A percentile compares a stretch with the other conserved stretches of the same genome.
phyloP scores from a whole-genome alignment of 2,329 filamentous ascomycete species.

The Scytalidium lignicola region DNA sequence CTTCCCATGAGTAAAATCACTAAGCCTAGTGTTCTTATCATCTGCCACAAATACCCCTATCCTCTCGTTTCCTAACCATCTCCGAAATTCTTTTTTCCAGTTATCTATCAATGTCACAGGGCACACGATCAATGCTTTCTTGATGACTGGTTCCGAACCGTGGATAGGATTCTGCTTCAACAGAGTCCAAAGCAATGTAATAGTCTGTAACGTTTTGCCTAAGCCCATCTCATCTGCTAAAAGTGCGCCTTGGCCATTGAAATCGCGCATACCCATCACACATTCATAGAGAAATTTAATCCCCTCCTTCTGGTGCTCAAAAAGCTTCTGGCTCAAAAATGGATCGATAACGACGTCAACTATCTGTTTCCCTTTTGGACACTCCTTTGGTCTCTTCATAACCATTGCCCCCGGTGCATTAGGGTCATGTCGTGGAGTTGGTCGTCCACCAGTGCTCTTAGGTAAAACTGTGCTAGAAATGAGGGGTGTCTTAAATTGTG shows the following conservation, averaged over 20 bases:
- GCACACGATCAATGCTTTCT: conserved; percentile 68
- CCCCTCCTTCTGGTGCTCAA: conserved; percentile 64
- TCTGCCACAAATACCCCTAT: conserved; percentile 64
- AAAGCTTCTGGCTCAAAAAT: conserved; percentile 54
- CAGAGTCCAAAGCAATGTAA: conserved; percentile 65
- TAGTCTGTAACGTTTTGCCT: conserved; percentile 70
- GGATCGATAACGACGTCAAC: conserved; percentile 72
- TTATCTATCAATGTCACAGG: conserved; percentile 69
- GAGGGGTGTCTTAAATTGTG: conserved; percentile 58
- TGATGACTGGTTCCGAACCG: conserved; percentile 54
- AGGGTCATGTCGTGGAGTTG: conserved; percentile 62
- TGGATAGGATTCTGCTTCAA: conserved; percentile 66
- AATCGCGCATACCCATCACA: conserved; percentile 66
- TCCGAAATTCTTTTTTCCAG: conserved; percentile 68
- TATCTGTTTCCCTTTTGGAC: conserved; percentile 56
- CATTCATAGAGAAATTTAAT: conserved; percentile 70
- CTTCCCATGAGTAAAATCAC: conserved; percentile 64
- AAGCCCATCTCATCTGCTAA: conserved; percentile 73
- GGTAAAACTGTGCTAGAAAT: conserved; percentile 45
- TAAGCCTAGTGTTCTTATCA: conserved; percentile 53
- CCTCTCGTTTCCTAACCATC: conserved; percentile 67
- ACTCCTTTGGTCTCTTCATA: conserved; percentile 55
- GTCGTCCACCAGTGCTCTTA: conserved; percentile 38
- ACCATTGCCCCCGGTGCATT: conserved; percentile 54
- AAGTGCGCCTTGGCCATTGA: conserved; percentile 63